A percentile compares a stretch with the other conserved stretches of the same genome.
Conservation (phyloP, 2,329 filamentous ascomycete genomes). For the Ophiostoma perfectum region DNA sequence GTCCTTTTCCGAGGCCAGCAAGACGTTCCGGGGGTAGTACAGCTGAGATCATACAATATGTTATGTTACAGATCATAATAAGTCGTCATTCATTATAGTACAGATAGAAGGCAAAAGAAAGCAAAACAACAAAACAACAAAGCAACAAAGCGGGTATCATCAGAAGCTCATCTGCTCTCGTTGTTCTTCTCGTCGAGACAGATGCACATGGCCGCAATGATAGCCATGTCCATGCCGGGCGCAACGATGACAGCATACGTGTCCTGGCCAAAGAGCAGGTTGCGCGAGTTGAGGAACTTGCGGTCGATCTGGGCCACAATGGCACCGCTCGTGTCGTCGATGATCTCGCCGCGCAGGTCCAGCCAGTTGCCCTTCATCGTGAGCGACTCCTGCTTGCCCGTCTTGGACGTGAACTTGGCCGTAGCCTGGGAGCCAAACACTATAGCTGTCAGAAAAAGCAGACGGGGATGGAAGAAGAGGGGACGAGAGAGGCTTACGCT, state of each 20-base stretch:
- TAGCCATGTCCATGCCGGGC: slow-evolving; percentile 58
- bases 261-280: slow-evolving; percentile 57
- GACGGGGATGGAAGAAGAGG: neutral
- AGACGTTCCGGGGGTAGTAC: slow-evolving; percentile 33
- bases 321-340: slow-evolving; percentile 44
- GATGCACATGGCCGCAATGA: slow-evolving; percentile 63
- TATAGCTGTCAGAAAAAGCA: slow-evolving; percentile 29
- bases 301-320: slow-evolving; percentile 32
- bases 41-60: neutral
- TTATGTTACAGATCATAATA: neutral
- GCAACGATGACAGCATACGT: slow-evolving; percentile 61
- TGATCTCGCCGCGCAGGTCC: slow-evolving; percentile 53
- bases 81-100: neutral
- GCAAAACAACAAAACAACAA: neutral
- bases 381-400: slow-evolving; percentile 43
- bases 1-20: slow-evolving; percentile 41
- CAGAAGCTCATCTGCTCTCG: slow-evolving; percentile 30
- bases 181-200: slow-evolving; percentile 63
- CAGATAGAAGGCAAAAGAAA: neutral
- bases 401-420: slow-evolving; percentile 50
- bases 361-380: slow-evolving; percentile 58
- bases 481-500: slow-evolving; percentile 36
- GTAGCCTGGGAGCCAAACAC: slow-evolving; percentile 51
- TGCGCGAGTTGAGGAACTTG: slow-evolving; percentile 51
- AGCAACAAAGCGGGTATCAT: neutral